A percentile compares a stretch with the other conserved stretches of the same genome.
Evolutionary conservation across 371 early-diverging fungal species (phyloP).

Genomic region (Gilbertella persicaria): DNA sequence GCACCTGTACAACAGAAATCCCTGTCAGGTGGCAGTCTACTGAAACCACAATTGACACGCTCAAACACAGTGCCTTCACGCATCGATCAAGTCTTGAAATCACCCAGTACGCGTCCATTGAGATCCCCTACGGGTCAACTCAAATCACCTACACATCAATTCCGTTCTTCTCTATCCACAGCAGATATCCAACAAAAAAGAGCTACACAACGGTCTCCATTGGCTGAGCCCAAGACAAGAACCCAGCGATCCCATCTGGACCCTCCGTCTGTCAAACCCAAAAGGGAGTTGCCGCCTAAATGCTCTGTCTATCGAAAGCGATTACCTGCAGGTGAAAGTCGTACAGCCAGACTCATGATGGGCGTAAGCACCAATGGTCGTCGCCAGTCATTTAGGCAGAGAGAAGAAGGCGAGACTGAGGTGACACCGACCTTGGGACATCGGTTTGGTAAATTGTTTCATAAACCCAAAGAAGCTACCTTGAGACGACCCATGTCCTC

Average conservation of each 20-base stretch:
- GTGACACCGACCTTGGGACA: constrained; percentile 12
- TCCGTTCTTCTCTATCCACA: neutral
- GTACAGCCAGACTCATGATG: constrained; percentile 47
- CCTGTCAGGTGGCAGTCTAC: neutral
- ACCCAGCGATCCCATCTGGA: constrained; percentile 1
- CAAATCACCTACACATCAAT: constrained; percentile 13
- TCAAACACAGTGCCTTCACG: constrained; percentile 26
- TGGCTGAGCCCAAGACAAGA: constrained; percentile 5
- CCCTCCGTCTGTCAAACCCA: constrained; percentile 6
- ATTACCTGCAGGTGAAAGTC: constrained; percentile 36
- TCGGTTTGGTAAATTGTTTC: constrained; percentile 12
- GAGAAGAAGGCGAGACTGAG: constrained; percentile 10
- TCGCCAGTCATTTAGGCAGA: constrained; percentile 20
- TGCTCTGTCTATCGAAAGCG: constrained; percentile 35
- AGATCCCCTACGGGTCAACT: neutral
- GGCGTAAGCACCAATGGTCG: constrained; percentile 42
- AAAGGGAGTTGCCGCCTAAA: constrained; percentile 25
- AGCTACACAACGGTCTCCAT: constrained; percentile 5
- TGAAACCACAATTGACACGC: constrained; percentile 19
- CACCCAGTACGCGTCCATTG: no score
- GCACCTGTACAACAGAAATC: constrained; percentile 9
- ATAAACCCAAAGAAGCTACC: neutral
- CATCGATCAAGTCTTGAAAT: constrained; percentile 9
- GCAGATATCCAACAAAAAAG: constrained; percentile 3
- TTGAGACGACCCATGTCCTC: constrained; percentile 32